Evolutionary conservation across 106 monocot genomes (phyloP).

Genomic region (Agapanthus africanus): DNA sequence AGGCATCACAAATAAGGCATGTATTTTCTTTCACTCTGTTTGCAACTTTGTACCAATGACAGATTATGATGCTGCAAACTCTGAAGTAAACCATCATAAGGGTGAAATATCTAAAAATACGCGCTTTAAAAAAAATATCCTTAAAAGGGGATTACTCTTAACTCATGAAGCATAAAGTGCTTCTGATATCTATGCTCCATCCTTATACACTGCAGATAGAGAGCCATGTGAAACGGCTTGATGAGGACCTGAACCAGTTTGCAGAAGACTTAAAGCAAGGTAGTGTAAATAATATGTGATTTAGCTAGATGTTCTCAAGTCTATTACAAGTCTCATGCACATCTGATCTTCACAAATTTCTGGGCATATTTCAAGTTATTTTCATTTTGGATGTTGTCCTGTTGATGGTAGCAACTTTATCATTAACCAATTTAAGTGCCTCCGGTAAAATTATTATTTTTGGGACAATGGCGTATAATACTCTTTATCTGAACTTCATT

Average conservation of each 20-base stretch:
- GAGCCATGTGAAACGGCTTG: constrained; percentile 88
- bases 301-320: background rate
- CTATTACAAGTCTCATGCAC: background rate
- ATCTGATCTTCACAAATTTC: background rate
- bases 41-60: no score
- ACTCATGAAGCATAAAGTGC: no score
- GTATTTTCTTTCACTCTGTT: no score
- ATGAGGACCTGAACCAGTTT: constrained; percentile 92
- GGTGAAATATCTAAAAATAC: no score
- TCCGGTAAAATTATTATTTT: background rate
- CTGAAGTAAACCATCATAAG: no score
- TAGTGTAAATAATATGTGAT: constrained; percentile 6
- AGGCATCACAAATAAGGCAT: no score
- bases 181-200: no score
- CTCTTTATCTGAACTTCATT: no score
- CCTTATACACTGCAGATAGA: constrained; percentile 97
- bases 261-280: constrained; percentile 99
- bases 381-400: background rate
- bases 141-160: no score
- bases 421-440: background rate
- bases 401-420: no score
- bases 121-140: no score
- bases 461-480: background rate
- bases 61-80: no score
- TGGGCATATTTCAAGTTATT: background rate